Evolutionary conservation across 352 stramenopile species (phyloP), one percentile per base, ranked within the genome.

Genomic region (Elongisporangium anandrum): DNA sequence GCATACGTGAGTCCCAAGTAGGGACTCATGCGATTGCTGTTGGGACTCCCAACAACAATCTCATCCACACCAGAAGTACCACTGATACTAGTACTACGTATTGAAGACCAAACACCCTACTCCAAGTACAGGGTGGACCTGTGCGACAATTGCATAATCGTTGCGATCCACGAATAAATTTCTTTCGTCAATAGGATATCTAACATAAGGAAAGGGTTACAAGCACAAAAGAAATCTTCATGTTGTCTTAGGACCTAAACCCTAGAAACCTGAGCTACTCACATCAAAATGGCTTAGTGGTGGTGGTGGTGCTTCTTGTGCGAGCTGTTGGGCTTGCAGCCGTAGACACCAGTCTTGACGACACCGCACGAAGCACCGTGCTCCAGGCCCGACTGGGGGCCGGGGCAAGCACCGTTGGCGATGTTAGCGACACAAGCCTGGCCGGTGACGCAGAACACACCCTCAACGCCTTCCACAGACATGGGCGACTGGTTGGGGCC

Each of bases 321-420:
- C 16, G 59, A 59, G 0, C 52, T 68, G 50, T 75, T 72, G 8
- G 63, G 72, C 62, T 70, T 75, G 64, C 73, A 86, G 10, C 73
- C 76, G 59, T 77, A 86, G 20, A 68, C 69, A 13, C 70, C 66
- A 12, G 73, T 81, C 21, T 67, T 57, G 24, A 83, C 63, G 21
- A 70, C 23, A 22, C 64, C 66, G 50, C 76, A 86, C 57, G 68
- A 77, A 9, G 76, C 79, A 16, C 73, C 76, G 45, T 69, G 74
- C 26, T 52, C 52, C 34, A 86, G 65, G 16, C 69, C 69, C 5
- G 50, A 20, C 62, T 86, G 76, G 3, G 69, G 61, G 24, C 23
- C 59, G 3, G 73, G 76, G 12, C 71, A 86, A 22, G 70, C 70
- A 22, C 76, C 76, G 1, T 39, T 70, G 17, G 59, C 59, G 41